Evolutionary conservation across 1,284 basidiomycete genomes (phyloP), one percentile per base, ranked within the genome.

Genomic region (Neolentinus lepideus): DNA sequence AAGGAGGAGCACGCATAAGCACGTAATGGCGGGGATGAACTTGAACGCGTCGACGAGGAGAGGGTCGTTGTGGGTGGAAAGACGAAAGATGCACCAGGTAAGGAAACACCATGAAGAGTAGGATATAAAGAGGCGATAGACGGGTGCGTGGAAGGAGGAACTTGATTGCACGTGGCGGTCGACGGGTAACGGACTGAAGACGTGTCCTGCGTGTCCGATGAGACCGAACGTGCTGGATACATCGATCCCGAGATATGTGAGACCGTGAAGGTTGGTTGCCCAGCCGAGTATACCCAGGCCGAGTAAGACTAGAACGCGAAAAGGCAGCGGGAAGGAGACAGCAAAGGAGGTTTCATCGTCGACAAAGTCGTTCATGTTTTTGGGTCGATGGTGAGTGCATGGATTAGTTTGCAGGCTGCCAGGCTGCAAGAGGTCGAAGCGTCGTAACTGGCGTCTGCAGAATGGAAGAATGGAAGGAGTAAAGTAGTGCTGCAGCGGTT

Each of bases 241-340:
- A 68, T 97, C 92, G 45, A 97, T 73, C 14, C 88, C 85, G n/a
- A 88, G 73, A 2, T 77, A 59, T 60, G 86, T 75, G 38, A 97
- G 80, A 50, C 89, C 81, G 69, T 97, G 93, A 4, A 97, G 73
- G 70, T 97, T 97, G 33, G 85, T 82, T 0, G 92, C 92, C 90
- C 90, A 94, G 55, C 84, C 83, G 9, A 92, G 67, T 56, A 91
- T 77, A 33, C 89, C 88, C 52, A 89, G 62, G 26, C 86, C 85
- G 57, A 83, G 71, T 56, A 94, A 77, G 61, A 82, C 78, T 56
- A 92, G 77, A 29, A 90, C 88, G 58, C 92, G 85, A 68, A 92
- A 91, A 2, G 92, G 91, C 3, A 94, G 76, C 8, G 92, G 92
- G 65, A 92, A 90, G 9, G 75, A 72, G 24, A 80, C 73, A 47